phyloP scores from a whole-genome alignment of 768 basidiomycete species.

The Cantharellus anzutake region DNA sequence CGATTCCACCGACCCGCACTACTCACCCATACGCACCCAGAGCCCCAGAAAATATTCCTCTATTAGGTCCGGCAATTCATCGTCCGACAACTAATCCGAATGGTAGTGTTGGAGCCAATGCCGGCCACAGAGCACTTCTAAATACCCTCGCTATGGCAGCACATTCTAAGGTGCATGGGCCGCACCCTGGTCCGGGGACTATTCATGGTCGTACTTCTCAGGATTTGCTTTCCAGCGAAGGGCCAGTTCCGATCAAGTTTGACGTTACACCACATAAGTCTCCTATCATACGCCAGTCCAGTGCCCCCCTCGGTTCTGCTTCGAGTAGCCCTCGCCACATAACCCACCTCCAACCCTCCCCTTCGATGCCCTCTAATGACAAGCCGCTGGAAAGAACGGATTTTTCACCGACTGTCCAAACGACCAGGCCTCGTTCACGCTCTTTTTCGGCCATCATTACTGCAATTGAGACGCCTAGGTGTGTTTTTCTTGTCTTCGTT shows the following conservation, averaged over 20 bases:
- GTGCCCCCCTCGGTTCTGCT: not conserved
- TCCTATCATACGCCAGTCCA: not conserved
- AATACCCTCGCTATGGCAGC: not conserved
- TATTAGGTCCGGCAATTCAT: too few species aligned
- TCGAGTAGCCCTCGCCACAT: not conserved
- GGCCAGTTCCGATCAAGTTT: not conserved
- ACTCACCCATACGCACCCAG: not conserved
- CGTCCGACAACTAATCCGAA: too few species aligned
- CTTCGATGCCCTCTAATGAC: constrained; percentile 10
- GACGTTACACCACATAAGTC: not conserved
- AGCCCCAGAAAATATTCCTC: not conserved
- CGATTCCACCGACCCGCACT: too few species aligned
- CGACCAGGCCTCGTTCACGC: constrained; percentile 36
- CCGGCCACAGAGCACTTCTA: not conserved
- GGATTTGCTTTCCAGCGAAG: not conserved
- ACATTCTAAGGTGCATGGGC: not conserved
- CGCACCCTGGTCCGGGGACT: not conserved
- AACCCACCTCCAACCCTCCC: not conserved
- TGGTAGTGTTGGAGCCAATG: not conserved
- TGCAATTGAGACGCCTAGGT: not conserved
- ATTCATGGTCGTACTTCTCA: not conserved
- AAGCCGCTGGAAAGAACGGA: too few species aligned
- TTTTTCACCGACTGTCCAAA: constrained; percentile 15
- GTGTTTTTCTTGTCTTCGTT: not conserved
- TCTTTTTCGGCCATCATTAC: constrained; percentile 50